phyloP scores from a whole-genome alignment of 306 rosid genomes.

The Sophora flavescens region DNA sequence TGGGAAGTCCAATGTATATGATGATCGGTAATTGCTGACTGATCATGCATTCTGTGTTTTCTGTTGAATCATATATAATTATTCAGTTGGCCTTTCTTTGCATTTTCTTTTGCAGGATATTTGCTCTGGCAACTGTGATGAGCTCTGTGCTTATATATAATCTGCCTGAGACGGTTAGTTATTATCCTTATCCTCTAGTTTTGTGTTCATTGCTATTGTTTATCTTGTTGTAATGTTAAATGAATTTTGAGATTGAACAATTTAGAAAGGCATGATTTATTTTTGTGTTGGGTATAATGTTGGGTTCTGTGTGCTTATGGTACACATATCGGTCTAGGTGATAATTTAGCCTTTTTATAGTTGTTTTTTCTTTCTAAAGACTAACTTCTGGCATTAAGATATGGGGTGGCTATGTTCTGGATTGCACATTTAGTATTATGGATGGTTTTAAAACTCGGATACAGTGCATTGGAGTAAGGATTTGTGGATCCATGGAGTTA shows the following conservation, averaged over 20 bases:
- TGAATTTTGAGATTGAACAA: slow-evolving; percentile 31
- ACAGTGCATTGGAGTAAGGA: slow-evolving; percentile 5
- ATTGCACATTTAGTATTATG: neutral
- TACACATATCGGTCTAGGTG: neutral
- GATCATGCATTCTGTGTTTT: slow-evolving; percentile 39
- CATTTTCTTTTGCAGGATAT: slow-evolving; percentile 73
- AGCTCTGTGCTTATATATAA: slow-evolving; percentile 96
- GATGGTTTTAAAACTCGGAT: slow-evolving; percentile 17
- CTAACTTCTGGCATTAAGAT: neutral
- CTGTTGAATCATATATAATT: slow-evolving; percentile 22
- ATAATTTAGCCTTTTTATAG: neutral
- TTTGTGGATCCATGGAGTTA: slow-evolving; percentile 13
- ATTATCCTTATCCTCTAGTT: neutral
- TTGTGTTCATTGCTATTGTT: slow-evolving; percentile 35
- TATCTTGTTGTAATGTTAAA: slow-evolving; percentile 40
- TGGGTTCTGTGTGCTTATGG: neutral
- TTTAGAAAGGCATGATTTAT: neutral
- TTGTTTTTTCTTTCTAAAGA: slow-evolving; percentile 13
- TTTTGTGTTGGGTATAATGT: neutral
- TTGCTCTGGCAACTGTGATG: slow-evolving; percentile 93
- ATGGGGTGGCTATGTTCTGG: neutral
- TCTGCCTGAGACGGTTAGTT: slow-evolving; percentile 92
- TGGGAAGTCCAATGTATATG: slow-evolving; percentile 97
- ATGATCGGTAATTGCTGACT: slow-evolving; percentile 80
- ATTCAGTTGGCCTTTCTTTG: slow-evolving; percentile 33